Evolutionary conservation across 2,329 filamentous ascomycete genomes (phyloP).

Genomic region (Purpureocillium takamizusanense): DNA sequence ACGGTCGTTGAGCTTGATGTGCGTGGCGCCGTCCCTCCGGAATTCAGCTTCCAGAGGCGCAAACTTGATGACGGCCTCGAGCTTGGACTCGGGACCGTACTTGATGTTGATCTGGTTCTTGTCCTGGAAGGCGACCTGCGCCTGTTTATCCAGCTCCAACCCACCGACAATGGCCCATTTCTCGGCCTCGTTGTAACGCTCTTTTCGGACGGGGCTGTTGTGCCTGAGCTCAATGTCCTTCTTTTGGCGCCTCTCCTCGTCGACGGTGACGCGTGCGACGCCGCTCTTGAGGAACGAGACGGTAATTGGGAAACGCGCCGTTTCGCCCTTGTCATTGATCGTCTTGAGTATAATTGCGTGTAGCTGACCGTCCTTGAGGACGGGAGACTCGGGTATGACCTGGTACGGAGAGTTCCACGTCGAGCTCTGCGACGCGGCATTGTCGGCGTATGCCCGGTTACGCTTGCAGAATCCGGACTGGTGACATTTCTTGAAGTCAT

Average conservation of each 20-base stretch:
- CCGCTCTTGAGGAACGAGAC: slow-evolving; percentile 87
- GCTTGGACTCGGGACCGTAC: slow-evolving; percentile 68
- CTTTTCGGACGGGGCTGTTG: slow-evolving; percentile 75
- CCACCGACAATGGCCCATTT: slow-evolving; percentile 83
- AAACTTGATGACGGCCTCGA: slow-evolving; percentile 77
- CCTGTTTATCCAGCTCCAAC: slow-evolving; percentile 60
- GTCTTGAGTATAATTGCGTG: slow-evolving; percentile 77
- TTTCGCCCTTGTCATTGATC: slow-evolving; percentile 51
- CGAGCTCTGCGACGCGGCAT: slow-evolving; percentile 53
- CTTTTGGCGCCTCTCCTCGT: slow-evolving; percentile 84
- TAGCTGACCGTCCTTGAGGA: slow-evolving; percentile 72
- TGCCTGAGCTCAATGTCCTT: slow-evolving; percentile 84
- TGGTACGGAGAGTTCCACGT: slow-evolving; percentile 75
- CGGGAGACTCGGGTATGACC: slow-evolving; percentile 61
- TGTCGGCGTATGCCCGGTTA: slow-evolving; percentile 83
- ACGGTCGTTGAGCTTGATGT: slow-evolving; percentile 84
- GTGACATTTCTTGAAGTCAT: slow-evolving; percentile 94
- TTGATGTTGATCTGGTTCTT: slow-evolving; percentile 63
- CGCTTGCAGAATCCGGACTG: slow-evolving; percentile 97
- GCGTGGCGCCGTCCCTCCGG: slow-evolving; percentile 68
- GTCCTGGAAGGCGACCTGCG: slow-evolving; percentile 57
- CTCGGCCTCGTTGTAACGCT: slow-evolving; percentile 87
- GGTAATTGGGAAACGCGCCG: slow-evolving; percentile 71
- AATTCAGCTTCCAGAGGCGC: slow-evolving; percentile 82
- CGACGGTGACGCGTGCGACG: slow-evolving; percentile 75